Evolutionary conservation across 2,329 filamentous ascomycete species (phyloP).

Genomic region (Thermoascus crustaceus): DNA sequence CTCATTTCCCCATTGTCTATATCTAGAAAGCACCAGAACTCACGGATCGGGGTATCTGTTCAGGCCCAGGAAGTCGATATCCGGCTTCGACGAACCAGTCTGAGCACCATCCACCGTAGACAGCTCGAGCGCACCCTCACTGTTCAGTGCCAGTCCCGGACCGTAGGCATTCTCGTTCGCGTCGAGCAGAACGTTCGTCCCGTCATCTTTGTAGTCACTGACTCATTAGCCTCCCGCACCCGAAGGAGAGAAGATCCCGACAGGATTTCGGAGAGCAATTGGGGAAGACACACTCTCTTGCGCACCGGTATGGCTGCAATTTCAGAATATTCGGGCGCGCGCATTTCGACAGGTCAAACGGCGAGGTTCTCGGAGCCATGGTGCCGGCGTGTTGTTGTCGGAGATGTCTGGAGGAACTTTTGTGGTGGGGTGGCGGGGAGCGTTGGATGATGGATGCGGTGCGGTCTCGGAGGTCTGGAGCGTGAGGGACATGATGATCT

Average conservation of each 20-base stretch:
- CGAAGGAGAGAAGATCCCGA: neutral
- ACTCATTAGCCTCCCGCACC: conserved; percentile 16
- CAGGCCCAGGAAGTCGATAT: conserved; percentile 70
- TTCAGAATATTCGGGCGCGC: conserved; percentile 69
- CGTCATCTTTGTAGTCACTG: conserved; percentile 98
- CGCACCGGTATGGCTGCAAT: conserved; percentile 71
- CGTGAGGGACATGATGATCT: too few species aligned
- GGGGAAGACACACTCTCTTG: conserved; percentile 58
- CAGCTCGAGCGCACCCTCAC: conserved; percentile 41
- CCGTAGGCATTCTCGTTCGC: conserved; percentile 97
- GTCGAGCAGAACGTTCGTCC: conserved; percentile 89
- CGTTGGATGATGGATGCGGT: conserved; percentile 1
- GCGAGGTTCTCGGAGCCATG: conserved; percentile 36
- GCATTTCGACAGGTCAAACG: conserved; percentile 66
- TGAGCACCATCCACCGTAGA: conserved; percentile 32
- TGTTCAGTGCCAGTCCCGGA: conserved; percentile 57
- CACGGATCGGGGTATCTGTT: conserved; percentile 89
- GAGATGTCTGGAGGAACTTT: conserved; percentile 7
- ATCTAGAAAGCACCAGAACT: conserved; percentile 13
- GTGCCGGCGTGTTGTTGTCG: conserved; percentile 11
- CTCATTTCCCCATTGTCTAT: neutral
- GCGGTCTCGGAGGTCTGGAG: neutral
- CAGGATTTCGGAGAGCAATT: conserved; percentile 2
- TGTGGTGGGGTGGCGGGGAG: conserved; percentile 15
- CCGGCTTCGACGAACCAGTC: conserved; percentile 39